These are phyloP conservation scores for Haematococcus lacustris DNA, from an alignment of 139 green algal genomes.

Conservation along the genomic window DNA sequence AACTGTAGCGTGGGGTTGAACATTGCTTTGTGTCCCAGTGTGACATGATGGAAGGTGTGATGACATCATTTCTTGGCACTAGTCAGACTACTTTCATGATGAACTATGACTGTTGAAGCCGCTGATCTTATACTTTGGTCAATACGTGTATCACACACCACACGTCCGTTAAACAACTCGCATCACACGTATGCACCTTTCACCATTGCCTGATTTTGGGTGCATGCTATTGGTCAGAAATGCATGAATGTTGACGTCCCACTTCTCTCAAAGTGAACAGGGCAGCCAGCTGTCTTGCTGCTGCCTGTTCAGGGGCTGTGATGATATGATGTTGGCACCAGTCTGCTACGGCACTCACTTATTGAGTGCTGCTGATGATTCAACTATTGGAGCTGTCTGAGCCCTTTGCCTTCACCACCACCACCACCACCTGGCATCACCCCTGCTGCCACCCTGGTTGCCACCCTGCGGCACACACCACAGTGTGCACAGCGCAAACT, in stretches of 20 bases:
- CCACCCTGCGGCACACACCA: neutral
- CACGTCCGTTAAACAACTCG: too few species aligned
- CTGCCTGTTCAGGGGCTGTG: too few species aligned
- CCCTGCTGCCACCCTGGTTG: neutral
- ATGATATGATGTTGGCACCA: too few species aligned
- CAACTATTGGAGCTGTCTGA: too few species aligned
- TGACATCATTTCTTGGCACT: constrained; percentile 20
- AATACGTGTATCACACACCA: too few species aligned
- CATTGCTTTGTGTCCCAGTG: neutral
- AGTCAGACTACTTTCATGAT: constrained; percentile 7
- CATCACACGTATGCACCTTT: neutral
- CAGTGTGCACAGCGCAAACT: neutral
- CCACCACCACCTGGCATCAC: too few species aligned
- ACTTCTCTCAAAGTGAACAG: too few species aligned
- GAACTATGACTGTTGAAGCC: constrained; percentile 23
- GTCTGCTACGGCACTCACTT: too few species aligned
- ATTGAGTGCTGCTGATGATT: too few species aligned
- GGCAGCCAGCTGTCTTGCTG: too few species aligned
- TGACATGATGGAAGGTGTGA: neutral
- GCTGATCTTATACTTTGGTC: constrained; percentile 16
- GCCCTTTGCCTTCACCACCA: neutral
- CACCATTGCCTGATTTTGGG: neutral
- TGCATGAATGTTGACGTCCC: neutral
- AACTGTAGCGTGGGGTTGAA: too few species aligned
- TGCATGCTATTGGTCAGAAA: neutral